Evolutionary conservation across 1,284 basidiomycete genomes (phyloP), one percentile per base, ranked within the genome.

Genomic region (Cutaneotrichosporon mucoides): DNA sequence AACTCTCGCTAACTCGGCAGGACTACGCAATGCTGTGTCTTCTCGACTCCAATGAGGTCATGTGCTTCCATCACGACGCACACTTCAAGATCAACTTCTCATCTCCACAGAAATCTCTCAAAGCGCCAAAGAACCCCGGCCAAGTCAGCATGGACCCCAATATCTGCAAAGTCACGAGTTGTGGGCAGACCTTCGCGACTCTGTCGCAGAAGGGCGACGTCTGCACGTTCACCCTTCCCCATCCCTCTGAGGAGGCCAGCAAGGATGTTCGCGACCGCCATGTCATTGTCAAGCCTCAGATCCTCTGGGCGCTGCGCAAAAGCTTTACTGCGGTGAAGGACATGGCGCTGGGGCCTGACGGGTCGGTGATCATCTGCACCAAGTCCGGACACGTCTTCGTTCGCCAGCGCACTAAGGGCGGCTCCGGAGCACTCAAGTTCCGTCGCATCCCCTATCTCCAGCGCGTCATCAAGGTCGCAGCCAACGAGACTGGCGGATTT

Each of bases 371-470:
- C 68, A 83, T 98, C 45, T 96, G 92, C 77, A 98, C 95, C 0
- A 86, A 89, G 66, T 93, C 93, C 1, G 95, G 95, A 0, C 93
- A 98, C 68, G 93, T 97, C 36, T 98, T 90, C 69, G 84, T 94
- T 24, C 86, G 91, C 34, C 83, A 86, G 15, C 84, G 90, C 15
- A 62, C 68, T 45, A 79, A 80, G 62, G 63, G 61, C 59, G 79
- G 63, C 9, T 79, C 79, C 3, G 90, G 89, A 67, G 77, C 86
- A 2, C 86, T 87, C 79, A 91, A 90, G 79, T 98, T 95, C 73
- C 84, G 87, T 54, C 85, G 87, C 12, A 80, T 97, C 0, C 88
- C 89, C 0, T 87, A 86, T 66, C 79, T 97, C 1, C 93, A 98
- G 70, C 87, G 95, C 11, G 85, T 90, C 16, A 85, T 89, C 53